These are phyloP conservation scores for Eimeria zaria DNA, from an alignment of 169 alveolate species.

Conservation along the genomic window DNA sequence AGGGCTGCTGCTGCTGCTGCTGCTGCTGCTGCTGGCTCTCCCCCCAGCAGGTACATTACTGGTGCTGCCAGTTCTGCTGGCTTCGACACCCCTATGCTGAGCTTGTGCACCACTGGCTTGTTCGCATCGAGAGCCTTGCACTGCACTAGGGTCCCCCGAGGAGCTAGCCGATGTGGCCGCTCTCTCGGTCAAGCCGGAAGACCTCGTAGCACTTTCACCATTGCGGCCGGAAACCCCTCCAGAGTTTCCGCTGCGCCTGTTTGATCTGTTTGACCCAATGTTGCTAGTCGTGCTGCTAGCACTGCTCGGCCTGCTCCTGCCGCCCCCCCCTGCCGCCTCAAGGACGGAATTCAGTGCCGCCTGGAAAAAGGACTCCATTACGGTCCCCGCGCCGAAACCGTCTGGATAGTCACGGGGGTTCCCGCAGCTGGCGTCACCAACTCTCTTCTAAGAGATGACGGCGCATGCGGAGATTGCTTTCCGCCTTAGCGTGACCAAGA, in stretches of 20 bases:
- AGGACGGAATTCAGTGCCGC: conserved; percentile 72
- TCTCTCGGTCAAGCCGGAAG: neutral
- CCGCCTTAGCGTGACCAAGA: neutral
- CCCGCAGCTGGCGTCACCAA: neutral
- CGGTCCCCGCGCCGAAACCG: conserved; percentile 21
- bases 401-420: neutral
- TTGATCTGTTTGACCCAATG: neutral
- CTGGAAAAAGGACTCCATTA: conserved; percentile 70
- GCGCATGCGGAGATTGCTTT: neutral
- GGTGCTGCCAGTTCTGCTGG: conserved; percentile 35
- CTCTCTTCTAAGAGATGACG: neutral
- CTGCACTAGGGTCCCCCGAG: conserved; percentile 1
- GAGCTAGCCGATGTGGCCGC: conserved; percentile 6
- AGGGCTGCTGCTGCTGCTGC: conserved; percentile 43
- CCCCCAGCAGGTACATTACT: neutral
- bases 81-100: neutral
- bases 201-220: conserved; percentile 2
- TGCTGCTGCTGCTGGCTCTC: conserved; percentile 24
- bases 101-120: neutral
- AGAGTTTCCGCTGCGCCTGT: conserved; percentile 10
- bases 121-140: neutral
- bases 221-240: conserved; percentile 23
- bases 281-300: conserved; percentile 10
- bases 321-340: conserved; percentile 71
- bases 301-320: conserved; percentile 45